Percentiles rank a stretch among this genome's conserved stretches.
These are phyloP conservation scores for Arthrinium puccinioides DNA, from an alignment of 2,329 filamentous ascomycete genomes.

Conservation along the genomic window DNA sequence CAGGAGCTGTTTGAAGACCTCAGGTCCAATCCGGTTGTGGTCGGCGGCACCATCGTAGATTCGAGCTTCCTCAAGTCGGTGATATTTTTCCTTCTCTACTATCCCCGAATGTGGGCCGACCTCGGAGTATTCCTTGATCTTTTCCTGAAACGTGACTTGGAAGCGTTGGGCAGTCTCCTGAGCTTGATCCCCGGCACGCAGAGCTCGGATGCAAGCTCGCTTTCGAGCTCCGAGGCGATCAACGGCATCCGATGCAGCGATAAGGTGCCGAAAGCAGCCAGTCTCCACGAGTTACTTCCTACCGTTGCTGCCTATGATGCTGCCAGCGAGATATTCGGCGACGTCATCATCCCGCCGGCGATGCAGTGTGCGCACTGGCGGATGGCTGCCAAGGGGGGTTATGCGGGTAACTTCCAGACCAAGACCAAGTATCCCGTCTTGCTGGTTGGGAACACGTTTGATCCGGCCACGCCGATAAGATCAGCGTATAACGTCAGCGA, in stretches of 20 bases:
- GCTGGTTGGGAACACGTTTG: slow-evolving; percentile 19
- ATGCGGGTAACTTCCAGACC: slow-evolving; percentile 12
- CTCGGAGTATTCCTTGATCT: slow-evolving; percentile 8
- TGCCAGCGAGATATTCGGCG: slow-evolving; percentile 12
- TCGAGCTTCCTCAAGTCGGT: slow-evolving; percentile 14
- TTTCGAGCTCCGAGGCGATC: slow-evolving; percentile 1
- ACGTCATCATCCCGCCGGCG: slow-evolving; percentile 6
- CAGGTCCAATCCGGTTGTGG: slow-evolving; percentile 18
- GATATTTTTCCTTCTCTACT: slow-evolving; percentile 13
- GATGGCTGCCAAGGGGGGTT: slow-evolving; percentile 17
- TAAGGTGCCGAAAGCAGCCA: slow-evolving; percentile 1
- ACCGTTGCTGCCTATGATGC: slow-evolving; percentile 7
- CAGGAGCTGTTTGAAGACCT: slow-evolving; percentile 19
- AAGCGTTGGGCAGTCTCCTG: too few species aligned
- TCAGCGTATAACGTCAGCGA: slow-evolving; percentile 20
- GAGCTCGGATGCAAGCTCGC: neutral
- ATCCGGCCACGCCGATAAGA: slow-evolving; percentile 21
- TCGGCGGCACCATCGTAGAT: slow-evolving; percentile 14
- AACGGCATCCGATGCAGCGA: slow-evolving; percentile 13
- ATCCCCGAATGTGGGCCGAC: slow-evolving; percentile 10
- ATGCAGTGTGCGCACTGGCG: slow-evolving; percentile 21
- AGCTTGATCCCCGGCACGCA: too few species aligned
- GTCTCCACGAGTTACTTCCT: slow-evolving; percentile 2
- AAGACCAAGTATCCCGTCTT: slow-evolving; percentile 19
- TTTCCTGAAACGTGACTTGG: slow-evolving; percentile 6